Conservation (phyloP, 75 land plant species). For the Picea sitchensis region DNA sequence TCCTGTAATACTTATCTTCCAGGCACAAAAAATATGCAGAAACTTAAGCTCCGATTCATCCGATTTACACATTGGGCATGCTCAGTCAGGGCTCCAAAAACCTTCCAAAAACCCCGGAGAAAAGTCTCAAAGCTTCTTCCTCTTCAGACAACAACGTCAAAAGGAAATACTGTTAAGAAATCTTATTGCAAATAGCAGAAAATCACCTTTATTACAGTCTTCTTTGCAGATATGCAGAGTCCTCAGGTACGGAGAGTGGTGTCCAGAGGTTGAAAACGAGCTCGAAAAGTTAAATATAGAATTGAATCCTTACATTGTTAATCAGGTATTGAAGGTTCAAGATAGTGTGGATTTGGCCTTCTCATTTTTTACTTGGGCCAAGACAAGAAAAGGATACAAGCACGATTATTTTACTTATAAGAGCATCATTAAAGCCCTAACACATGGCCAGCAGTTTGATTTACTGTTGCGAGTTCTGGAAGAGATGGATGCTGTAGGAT, state of each 20-base stretch:
- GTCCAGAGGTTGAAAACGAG: slow-evolving; percentile 20
- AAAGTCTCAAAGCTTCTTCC: no score
- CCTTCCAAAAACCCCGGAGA: background rate
- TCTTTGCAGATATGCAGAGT: slow-evolving; percentile 1
- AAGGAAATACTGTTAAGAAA: background rate
- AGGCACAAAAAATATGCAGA: background rate
- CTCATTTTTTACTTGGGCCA: slow-evolving; percentile 31
- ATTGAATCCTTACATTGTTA: slow-evolving; percentile 22
- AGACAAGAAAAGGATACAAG: slow-evolving; percentile 10
- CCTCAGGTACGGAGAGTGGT: slow-evolving; percentile 14
- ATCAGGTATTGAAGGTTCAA: slow-evolving; percentile 26
- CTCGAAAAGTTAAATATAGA: slow-evolving; percentile 13
- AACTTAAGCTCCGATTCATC: background rate
- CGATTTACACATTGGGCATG: background rate
- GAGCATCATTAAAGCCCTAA: slow-evolving; percentile 12
- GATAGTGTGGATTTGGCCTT: slow-evolving; percentile 19
- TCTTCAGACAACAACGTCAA: slow-evolving; percentile 1
- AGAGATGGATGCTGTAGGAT: slow-evolving; percentile 9
- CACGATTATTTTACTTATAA: slow-evolving; percentile 17
- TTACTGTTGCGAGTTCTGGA: slow-evolving; percentile 8
- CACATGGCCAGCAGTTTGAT: slow-evolving; percentile 9
- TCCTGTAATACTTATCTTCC: background rate
- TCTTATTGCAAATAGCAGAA: background rate
- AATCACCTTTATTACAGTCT: background rate
- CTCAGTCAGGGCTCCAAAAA: background rate